These are phyloP conservation scores for Ramularia collo-cygni DNA, from an alignment of 2,329 filamentous ascomycete species.

Conservation along the genomic window DNA sequence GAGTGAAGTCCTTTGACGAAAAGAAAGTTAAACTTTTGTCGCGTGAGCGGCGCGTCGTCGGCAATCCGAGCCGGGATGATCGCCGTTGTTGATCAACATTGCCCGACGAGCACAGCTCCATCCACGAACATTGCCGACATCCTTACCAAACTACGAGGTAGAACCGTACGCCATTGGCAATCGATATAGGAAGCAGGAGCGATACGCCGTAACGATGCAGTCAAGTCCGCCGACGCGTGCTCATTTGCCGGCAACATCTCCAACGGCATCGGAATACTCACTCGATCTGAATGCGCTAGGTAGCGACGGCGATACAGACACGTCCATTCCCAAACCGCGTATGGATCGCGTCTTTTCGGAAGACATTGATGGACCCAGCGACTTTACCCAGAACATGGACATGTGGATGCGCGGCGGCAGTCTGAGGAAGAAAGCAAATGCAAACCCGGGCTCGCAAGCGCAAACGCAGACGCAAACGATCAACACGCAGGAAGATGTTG, in stretches of 20 bases:
- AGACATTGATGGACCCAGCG: slow-evolving; percentile 33
- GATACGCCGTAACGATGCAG: slow-evolving; percentile 18
- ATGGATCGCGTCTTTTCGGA: slow-evolving; percentile 28
- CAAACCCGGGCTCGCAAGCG: slow-evolving; percentile 4
- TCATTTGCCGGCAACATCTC: slow-evolving; percentile 16
- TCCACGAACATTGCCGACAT: slow-evolving; percentile 1
- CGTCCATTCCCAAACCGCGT: background rate
- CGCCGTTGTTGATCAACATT: too few species aligned
- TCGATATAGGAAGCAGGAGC: background rate
- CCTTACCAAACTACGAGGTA: background rate
- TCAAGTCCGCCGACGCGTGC: slow-evolving; percentile 25
- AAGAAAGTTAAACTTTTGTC: too few species aligned
- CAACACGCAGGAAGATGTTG: background rate
- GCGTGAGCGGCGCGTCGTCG: too few species aligned
- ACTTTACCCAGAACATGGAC: slow-evolving; percentile 33
- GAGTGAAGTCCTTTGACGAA: too few species aligned
- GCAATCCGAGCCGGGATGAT: too few species aligned
- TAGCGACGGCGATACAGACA: slow-evolving; percentile 8
- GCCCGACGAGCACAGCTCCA: too few species aligned
- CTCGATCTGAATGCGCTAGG: slow-evolving; percentile 29
- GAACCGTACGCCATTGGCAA: background rate
- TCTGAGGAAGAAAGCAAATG: slow-evolving; percentile 14
- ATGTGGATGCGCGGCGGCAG: slow-evolving; percentile 27
- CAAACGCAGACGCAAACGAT: slow-evolving; percentile 2
- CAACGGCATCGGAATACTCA: slow-evolving; percentile 25